Evolutionary conservation across 2,329 filamentous ascomycete species (phyloP), one percentile per base, ranked within the genome.

Genomic region (Fusarium scirpi): DNA sequence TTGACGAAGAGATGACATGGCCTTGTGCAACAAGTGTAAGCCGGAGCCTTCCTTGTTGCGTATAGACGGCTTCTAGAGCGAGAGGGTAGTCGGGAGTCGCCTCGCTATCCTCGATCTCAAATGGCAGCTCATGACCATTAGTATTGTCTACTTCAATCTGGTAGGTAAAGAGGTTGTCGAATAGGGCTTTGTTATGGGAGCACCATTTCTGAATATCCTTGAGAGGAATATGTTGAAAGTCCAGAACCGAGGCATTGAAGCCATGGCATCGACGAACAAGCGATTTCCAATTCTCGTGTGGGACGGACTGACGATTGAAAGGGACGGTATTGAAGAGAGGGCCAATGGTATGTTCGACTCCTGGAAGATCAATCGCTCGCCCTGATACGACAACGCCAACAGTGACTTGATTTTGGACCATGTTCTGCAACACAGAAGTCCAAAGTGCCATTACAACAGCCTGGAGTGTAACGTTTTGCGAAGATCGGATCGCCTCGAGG

Each of bases 241-340:
- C 85, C 22, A 96, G 82, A 13, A 88, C 85, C 0, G 86, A 82
- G 2, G 89, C 86, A 76, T 93, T 93, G 76, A 91, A 94, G 0
- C 88, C 80, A 73, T 97, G 93, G 65, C 92, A 93, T 53, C 83
- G 81, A 18, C 81, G 83, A 24, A 94, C 82, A 2, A 94, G 78
- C 0, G 87, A 84, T 1, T 80, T 77, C 89, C 91, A 94, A 0
- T 84, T 88, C 7, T 85, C 81, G 1, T 79, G 75, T 1, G 78
- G 68, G 9, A 80, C 65, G 16, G 86, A 70, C 8, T 81, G 76
- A 34, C 89, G 80, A 58, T 87, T 85, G 76, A 92, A 94, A 0
- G 94, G 94, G 2, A 98, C 82, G 0, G 94, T 97, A 76, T 98
- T 98, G 85, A 98, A 97, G 22, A 98, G 81, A 0, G 95, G 94